Base-by-base conservation (phyloP, 805 yeast species). In the Pichia ethanolica region DNA sequence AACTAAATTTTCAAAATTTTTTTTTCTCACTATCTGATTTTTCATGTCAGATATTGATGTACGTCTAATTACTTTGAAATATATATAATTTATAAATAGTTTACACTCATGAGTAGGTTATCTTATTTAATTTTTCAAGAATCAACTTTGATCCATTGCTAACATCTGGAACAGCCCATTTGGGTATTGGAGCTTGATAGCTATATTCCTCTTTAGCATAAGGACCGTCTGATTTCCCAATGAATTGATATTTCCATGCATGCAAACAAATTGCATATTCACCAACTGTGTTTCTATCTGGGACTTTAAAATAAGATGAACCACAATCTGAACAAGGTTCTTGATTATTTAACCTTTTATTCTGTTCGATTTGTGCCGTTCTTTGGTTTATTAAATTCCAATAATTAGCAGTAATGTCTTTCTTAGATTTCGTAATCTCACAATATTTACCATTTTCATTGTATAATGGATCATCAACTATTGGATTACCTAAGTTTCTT, bases 261-360 rank as follows among this genome's bases (percentile, higher is more conserved):
- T 78, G 82, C 45, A 78, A 61, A 69, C 71, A 74, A 8, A 77
- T 66, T 8, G 61, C 62, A 20, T 45, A 33, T 14, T 45, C 43
- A 7, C 38, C 34, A 4, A 13, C 25, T 13, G 25, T 13, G 50
- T 59, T 55, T 14, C 61, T 64, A 4, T 65, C 56, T 13, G 57
- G 51, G 5, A 57, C 55, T 5, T 56, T 42, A 45, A 64, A 68
- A 10, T 68, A 35, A 1, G 49, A 38, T 5, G 62, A 56, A 5
- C 54, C 54, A 55, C 78, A 74, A 20, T 54, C 63, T 1, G 41
- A 38, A 53, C 78, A 74, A 3, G 35, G 48, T 3, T 53, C 25
- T 14, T 50, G 34, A 6, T 56, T 34, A 28, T 56, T 35, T 30
- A 49, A 30, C 3, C 49, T 57, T 47, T 46, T 55, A 45, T 56